Evolutionary conservation across 75 land plant genomes (phyloP).

Genomic region (Sequoiadendron giganteum): DNA sequence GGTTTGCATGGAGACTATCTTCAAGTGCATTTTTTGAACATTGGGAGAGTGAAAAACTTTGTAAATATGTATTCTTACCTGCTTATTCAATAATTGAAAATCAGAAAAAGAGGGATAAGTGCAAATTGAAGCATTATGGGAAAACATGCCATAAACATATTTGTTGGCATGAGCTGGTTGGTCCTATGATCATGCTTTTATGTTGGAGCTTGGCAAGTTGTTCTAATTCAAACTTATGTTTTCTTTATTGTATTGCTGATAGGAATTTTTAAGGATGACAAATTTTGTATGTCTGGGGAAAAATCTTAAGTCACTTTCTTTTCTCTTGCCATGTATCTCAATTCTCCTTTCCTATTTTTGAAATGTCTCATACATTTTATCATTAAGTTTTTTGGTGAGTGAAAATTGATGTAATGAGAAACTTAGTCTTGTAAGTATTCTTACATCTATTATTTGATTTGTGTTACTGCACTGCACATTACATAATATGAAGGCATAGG

Average conservation of each 20-base stretch:
- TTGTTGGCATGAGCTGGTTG: background rate
- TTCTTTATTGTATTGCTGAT: background rate
- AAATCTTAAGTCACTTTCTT: background rate
- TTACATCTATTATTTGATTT: background rate
- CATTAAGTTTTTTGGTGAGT: background rate
- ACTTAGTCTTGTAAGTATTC: background rate
- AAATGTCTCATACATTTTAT: background rate
- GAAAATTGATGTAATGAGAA: background rate
- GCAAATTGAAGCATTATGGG: background rate
- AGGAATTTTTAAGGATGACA: background rate
- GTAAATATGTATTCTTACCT: too few relatives aligned
- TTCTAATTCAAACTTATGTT: too few relatives aligned
- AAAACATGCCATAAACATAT: background rate
- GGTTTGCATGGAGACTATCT: background rate
- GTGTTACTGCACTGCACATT: background rate
- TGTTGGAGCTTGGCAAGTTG: too few relatives aligned
- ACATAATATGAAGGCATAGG: background rate
- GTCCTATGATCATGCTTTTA: background rate
- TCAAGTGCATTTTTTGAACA: background rate
- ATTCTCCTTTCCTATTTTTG: background rate
- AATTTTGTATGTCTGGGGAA: background rate
- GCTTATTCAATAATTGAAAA: too few relatives aligned
- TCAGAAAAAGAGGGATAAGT: background rate
- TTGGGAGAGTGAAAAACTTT: background rate
- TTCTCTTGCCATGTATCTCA: background rate